Percentiles rank a stretch among this genome's conserved stretches.
phyloP scores from a whole-genome alignment of 352 stramenopile genomes.

The Peronospora destructor region DNA sequence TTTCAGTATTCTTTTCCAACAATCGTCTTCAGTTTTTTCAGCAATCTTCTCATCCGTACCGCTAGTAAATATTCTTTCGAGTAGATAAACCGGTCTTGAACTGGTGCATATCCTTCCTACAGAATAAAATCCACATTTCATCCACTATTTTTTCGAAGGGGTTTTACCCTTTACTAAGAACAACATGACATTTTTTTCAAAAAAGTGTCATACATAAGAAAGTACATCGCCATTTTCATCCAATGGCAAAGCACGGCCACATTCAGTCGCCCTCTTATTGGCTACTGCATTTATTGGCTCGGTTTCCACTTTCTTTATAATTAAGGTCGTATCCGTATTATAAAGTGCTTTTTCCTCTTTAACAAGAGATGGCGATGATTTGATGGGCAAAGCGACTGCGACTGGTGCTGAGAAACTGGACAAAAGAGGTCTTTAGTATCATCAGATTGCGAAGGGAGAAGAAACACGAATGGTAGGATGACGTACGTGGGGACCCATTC shows the following conservation, averaged over 20 bases:
- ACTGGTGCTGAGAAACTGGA: slow-evolving; percentile 7
- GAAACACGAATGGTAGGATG: no score
- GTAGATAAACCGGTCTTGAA: slow-evolving; percentile 45
- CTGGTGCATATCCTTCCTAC: slow-evolving; percentile 29
- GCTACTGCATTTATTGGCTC: neutral
- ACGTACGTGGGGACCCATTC: slow-evolving; percentile 72
- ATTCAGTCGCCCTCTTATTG: slow-evolving; percentile 13
- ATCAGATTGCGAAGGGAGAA: neutral
- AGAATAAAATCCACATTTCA: neutral
- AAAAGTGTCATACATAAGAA: slow-evolving; percentile 26
- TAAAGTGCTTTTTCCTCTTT: slow-evolving; percentile 7
- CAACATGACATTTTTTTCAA: neutral
- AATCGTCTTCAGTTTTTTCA: neutral
- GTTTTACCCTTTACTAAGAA: no score
- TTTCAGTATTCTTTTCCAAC: slow-evolving; percentile 1
- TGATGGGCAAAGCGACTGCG: slow-evolving; percentile 15
- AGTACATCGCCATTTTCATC: slow-evolving; percentile 26
- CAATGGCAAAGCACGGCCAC: slow-evolving; percentile 14
- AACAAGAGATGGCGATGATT: slow-evolving; percentile 14
- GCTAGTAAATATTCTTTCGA: slow-evolving; percentile 54
- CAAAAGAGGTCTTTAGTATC: neutral
- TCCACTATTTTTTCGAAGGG: neutral
- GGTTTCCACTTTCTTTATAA: slow-evolving; percentile 7
- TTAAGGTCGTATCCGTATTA: neutral
- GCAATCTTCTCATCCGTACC: slow-evolving; percentile 18